Evolutionary conservation across 2,329 filamentous ascomycete genomes (phyloP), one percentile per base, ranked within the genome.

Genomic region (Aspergillus sp.): DNA sequence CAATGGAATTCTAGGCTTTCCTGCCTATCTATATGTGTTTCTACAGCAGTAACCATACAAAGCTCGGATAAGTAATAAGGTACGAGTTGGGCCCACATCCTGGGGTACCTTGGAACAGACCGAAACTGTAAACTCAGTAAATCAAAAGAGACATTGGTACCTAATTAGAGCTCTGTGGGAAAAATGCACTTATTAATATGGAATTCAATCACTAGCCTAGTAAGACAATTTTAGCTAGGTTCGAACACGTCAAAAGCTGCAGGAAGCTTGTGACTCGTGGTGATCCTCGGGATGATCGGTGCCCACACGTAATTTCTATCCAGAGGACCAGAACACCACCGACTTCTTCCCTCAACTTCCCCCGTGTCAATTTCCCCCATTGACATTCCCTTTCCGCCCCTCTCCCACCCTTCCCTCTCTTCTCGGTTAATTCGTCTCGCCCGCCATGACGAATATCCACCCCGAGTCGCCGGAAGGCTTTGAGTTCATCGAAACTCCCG

Each of bases 401-500:
- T 59, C 63, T 60, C 64, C 63, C 61, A 22, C 39, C 49, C 52
- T 53, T 51, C 62, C 60, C 65, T 60, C 61, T 62, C 62, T 63
- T 51, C 50, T 59, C 58, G 62, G 60, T 62, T 68, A 68, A 66
- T 69, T 71, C 64, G 59, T 64, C 34, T 36, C 61, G 60, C 52
- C 53, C 44, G 58, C 61, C 65, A 74, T 74, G 77, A 71, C 71
- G 66, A 76, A 72, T 61, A 69, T 68, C 49, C 75, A 77, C 58
- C 72, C 77, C 56, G 76, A 78, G 74, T 77, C 76, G 67, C 70
- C 66, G 18, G 76, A 78, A 66, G 78, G 79, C 69, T 79, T 79
- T 68, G 78, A 81, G 68, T 81, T 78, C 67, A 78, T 88, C 62
- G 78, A 85, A 67, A 88, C 85, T 67, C 85, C 85, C 59, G 75